Percentiles rank a stretch among this genome's conserved stretches.
Conservation (phyloP, 2,329 filamentous ascomycete species). For the Xylaria arbuscula region DNA sequence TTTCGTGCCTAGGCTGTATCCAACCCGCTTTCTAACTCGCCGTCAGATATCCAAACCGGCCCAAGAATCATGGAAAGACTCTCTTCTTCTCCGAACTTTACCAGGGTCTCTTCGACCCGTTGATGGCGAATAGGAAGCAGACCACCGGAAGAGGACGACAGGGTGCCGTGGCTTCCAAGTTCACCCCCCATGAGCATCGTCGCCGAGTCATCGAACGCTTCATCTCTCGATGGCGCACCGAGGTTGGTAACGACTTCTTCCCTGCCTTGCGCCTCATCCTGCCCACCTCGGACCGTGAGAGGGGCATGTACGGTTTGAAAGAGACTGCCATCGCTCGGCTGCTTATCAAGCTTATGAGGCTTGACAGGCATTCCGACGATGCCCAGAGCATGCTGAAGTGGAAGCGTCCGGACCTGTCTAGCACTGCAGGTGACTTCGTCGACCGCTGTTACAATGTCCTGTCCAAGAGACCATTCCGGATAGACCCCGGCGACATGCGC, state of each 20-base stretch:
- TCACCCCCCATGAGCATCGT: constrained; percentile 80
- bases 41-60: constrained; percentile 83
- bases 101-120: constrained; percentile 81
- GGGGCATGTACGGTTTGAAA: constrained; percentile 93
- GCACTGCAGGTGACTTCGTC: constrained; percentile 87
- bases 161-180: constrained; percentile 63
- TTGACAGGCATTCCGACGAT: constrained; percentile 90
- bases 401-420: constrained; percentile 78
- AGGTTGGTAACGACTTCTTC: constrained; percentile 93
- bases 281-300: constrained; percentile 90
- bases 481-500: constrained; percentile 78
- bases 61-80: constrained; percentile 82
- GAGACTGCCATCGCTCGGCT: constrained; percentile 91
- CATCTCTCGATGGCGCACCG: constrained; percentile 84
- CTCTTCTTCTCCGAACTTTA: constrained; percentile 85
- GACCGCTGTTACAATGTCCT: constrained; percentile 89
- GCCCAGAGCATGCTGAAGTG: constrained; percentile 87
- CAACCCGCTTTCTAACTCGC: constrained; percentile 6
- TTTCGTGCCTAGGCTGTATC: background rate
- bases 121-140: constrained; percentile 82
- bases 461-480: constrained; percentile 82
- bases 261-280: constrained; percentile 91
- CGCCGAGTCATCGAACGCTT: constrained; percentile 86
- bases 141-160: constrained; percentile 68
- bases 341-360: constrained; percentile 91